Conservation (phyloP, 441 rosid species). For the Bruguiera hainesii region DNA sequence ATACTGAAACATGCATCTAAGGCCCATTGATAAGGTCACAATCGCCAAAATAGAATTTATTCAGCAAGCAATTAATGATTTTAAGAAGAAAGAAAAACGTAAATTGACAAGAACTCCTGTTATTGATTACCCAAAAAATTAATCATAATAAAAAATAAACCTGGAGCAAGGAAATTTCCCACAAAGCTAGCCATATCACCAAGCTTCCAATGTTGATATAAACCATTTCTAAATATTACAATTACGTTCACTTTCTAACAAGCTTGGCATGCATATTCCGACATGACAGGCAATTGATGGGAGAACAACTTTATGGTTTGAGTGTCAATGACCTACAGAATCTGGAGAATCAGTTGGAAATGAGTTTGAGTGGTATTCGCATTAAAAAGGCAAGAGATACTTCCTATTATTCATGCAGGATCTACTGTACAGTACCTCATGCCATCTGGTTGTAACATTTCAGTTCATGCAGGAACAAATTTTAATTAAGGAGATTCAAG, state of each 20-base stretch:
- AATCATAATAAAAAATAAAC: too few relatives aligned
- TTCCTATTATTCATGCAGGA: not conserved
- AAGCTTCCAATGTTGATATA: not conserved
- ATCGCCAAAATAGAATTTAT: too few relatives aligned
- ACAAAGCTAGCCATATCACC: too few relatives aligned
- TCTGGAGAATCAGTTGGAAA: conserved; percentile 46
- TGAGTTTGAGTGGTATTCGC: conserved; percentile 43
- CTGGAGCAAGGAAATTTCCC: too few relatives aligned
- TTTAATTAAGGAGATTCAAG: conserved; percentile 38
- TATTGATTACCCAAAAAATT: too few relatives aligned
- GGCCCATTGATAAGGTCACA: too few relatives aligned
- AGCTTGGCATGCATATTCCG: conserved; percentile 2
- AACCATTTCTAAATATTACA: not conserved
- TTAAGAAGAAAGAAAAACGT: too few relatives aligned
- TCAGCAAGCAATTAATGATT: too few relatives aligned
- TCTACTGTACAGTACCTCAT: not conserved
- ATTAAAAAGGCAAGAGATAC: conserved; percentile 37
- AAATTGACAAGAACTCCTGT: too few relatives aligned
- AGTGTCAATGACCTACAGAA: conserved; percentile 38
- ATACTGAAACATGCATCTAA: too few relatives aligned
- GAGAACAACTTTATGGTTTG: conserved; percentile 49
- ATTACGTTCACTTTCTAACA: not conserved
- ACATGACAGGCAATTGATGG: conserved; percentile 43
- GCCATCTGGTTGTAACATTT: conserved; percentile 3
- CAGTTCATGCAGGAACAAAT: conserved; percentile 39